Conservation (phyloP, 495 filamentous ascomycete genomes). For the Pyronema omphalodes region DNA sequence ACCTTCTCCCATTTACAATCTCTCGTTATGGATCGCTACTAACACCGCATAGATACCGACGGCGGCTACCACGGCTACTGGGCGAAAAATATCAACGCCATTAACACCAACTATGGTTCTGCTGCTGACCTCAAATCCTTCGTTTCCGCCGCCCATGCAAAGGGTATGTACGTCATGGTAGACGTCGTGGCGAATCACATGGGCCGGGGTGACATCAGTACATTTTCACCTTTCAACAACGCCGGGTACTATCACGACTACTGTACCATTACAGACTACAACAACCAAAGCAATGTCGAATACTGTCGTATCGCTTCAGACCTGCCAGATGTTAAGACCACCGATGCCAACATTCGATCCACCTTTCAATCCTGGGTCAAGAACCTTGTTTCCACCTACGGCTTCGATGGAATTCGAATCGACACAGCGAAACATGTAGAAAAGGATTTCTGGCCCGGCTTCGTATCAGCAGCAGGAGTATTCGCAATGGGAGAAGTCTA, state of each 20-base stretch:
- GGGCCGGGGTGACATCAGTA: conserved; percentile 44
- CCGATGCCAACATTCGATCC: conserved; percentile 34
- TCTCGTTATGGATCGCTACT: neutral
- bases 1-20: neutral
- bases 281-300: conserved; percentile 27
- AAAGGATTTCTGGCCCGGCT: conserved; percentile 48
- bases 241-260: conserved; percentile 45
- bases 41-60: conserved; percentile 12
- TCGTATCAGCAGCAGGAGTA: conserved; percentile 46
- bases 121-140: conserved; percentile 45
- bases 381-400: conserved; percentile 45
- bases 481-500: conserved; percentile 54
- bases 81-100: conserved; percentile 45
- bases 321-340: conserved; percentile 53
- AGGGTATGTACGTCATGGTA: conserved; percentile 60
- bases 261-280: conserved; percentile 47
- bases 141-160: conserved; percentile 38
- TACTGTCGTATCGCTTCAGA: conserved; percentile 28
- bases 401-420: conserved; percentile 60
- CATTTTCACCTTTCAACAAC: conserved; percentile 47
- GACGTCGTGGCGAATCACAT: conserved; percentile 68
- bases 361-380: conserved; percentile 50
- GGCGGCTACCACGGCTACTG: conserved; percentile 55
- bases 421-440: conserved; percentile 60
- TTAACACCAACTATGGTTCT: conserved; percentile 51